Percentiles rank a stretch among this genome's conserved stretches.
Conservation (phyloP, 257 asterid species). For the Leptodermis oblonga region DNA sequence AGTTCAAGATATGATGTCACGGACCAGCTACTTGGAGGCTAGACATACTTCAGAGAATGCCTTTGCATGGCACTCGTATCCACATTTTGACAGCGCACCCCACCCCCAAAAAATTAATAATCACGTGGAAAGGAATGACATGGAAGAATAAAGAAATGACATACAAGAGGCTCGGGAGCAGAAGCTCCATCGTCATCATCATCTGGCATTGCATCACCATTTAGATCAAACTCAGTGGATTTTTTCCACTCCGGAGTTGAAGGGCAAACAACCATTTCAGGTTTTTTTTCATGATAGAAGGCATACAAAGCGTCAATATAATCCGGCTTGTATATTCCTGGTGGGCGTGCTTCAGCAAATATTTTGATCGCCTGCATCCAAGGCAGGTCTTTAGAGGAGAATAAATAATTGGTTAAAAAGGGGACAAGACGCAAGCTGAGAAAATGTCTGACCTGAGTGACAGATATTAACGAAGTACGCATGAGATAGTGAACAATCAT, state of each 20-base stretch:
- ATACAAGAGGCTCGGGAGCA: conserved; percentile 52
- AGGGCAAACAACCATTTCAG: conserved; percentile 77
- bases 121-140: background rate
- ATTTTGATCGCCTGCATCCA: conserved; percentile 66
- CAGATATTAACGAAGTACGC: conserved; percentile 73
- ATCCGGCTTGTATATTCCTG: conserved; percentile 94
- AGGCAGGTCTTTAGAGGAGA: conserved; percentile 5
- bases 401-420: background rate
- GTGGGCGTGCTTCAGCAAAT: conserved; percentile 92
- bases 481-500: conserved; percentile 92
- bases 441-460: conserved; percentile 63
- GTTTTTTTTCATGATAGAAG: conserved; percentile 90
- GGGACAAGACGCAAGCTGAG: conserved; percentile 3
- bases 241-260: conserved; percentile 92
- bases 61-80: background rate
- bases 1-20: background rate
- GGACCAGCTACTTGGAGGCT: background rate
- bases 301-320: conserved; percentile 77
- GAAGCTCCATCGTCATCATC: conserved; percentile 87
- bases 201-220: conserved; percentile 95
- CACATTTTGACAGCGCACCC: background rate
- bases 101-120: conserved; percentile 10
- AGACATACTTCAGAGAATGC: background rate
- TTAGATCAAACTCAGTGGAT: conserved; percentile 86
- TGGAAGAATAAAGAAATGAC: conserved; percentile 15